Base-by-base conservation (phyloP, 805 yeast genomes). In the Saccharomycopsis javanensis region DNA sequence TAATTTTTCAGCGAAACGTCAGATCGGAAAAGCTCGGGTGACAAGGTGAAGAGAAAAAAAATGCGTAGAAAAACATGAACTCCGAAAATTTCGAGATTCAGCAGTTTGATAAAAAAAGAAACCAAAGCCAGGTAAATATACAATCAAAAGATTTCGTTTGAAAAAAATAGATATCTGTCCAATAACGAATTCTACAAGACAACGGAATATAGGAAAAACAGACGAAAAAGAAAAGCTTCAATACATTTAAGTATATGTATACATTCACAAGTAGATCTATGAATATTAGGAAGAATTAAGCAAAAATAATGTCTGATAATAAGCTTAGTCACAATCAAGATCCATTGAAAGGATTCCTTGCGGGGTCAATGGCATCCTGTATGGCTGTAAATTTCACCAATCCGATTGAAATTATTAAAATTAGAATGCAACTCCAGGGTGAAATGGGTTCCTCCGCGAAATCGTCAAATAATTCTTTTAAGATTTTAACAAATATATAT, bases 311-410 rank as follows among this genome's bases (percentile, higher is more conserved):
- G 48, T 42, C 48, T 8, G 48, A 42, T 42, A 42, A 42, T 25
- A 42, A 42, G 25, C 48, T 42, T 1, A 42, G 48, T 42, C 48
- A 42, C 23, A 42, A 42, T 13, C 48, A 42, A 42, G 48, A 42
- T 16, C 48, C 28, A 20, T 23, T 42, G 3, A 42, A 42, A 11
- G 48, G 48, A 4, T 42, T 42, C 13, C 18, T 16, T 16, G 18
- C 34, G 34, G 56, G 59, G 1, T 48, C 56, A 23, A 25, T 58
- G 10, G 99, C 99, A 2, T 97, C 98, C 2, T 91, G 98, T 74
- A 94, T 96, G 56, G 98, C 99, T 0, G 99, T 94, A 50, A 92
- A 97, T 0, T 84, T 92, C 68, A 91, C 98, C 3, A 94, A 94
- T 68, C 99, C 99, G 5, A 85, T 94, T 61, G 99, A 94, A 71